phyloP scores from a whole-genome alignment of 2,329 filamentous ascomycete species.

The Talaromyces albobiverticillius region DNA sequence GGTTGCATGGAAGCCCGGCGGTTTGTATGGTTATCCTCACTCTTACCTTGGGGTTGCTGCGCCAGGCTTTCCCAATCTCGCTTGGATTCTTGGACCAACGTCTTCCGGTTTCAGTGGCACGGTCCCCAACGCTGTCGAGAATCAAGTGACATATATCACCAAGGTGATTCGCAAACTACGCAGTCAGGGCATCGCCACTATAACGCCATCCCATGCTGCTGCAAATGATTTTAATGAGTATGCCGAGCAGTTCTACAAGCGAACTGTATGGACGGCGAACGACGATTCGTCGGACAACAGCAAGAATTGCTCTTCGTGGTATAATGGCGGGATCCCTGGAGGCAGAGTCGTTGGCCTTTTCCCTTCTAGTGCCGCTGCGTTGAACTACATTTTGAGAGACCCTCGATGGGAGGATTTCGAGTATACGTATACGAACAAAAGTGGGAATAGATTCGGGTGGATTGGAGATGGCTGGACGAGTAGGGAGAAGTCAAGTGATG shows the following conservation, averaged over 20 bases:
- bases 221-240: constrained; percentile 55
- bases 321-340: constrained; percentile 64
- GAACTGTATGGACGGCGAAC: constrained; percentile 44
- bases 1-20: constrained; percentile 56
- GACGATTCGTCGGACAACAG: constrained; percentile 38
- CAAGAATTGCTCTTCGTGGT: constrained; percentile 68
- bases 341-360: constrained; percentile 66
- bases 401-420: constrained; percentile 61
- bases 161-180: constrained; percentile 66
- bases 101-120: constrained; percentile 61
- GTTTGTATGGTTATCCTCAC: constrained; percentile 61
- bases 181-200: constrained; percentile 63
- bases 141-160: constrained; percentile 62
- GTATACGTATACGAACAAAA: constrained; percentile 46
- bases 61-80: constrained; percentile 65
- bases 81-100: constrained; percentile 63
- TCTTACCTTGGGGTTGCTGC: constrained; percentile 64
- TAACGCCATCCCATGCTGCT: constrained; percentile 57
- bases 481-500: constrained; percentile 50
- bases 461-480: constrained; percentile 67
- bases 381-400: constrained; percentile 56
- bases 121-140: constrained; percentile 65
- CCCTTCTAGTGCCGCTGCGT: constrained; percentile 65
- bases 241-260: constrained; percentile 50
- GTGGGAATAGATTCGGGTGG: constrained; percentile 50